Evolutionary conservation across 257 asterid genomes (phyloP).

Genomic region (Solanum chaucha): DNA sequence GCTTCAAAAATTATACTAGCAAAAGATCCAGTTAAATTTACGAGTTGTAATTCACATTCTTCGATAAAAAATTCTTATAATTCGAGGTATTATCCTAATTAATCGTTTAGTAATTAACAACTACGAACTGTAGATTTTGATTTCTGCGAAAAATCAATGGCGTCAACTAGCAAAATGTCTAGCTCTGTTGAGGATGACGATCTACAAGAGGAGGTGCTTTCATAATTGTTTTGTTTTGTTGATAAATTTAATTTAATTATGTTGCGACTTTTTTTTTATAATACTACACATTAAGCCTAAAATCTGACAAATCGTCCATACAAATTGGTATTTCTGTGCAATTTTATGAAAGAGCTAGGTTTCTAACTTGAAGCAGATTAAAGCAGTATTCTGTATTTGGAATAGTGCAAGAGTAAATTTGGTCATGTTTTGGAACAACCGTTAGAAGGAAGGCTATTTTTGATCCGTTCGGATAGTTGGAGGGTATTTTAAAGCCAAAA

Average conservation of each 20-base stretch:
- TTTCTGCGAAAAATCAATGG: neutral
- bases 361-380: neutral
- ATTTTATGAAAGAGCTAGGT: neutral
- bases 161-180: conserved; percentile 1
- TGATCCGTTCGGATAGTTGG: neutral
- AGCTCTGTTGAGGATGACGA: neutral
- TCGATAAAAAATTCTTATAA: neutral
- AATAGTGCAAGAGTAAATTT: neutral
- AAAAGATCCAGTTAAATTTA: neutral
- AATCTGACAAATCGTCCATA: neutral
- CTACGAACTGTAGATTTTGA: neutral
- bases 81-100: neutral
- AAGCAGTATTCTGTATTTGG: neutral
- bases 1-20: neutral
- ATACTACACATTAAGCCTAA: neutral
- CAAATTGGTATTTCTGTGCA: neutral
- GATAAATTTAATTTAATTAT: neutral
- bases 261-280: neutral
- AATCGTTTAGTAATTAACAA: neutral
- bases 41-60: neutral
- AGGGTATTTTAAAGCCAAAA: neutral
- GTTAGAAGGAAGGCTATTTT: neutral
- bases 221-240: neutral
- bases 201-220: conserved; percentile 2
- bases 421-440: neutral